Evolutionary conservation across 371 early-diverging fungal species (phyloP).

Genomic region (Mortierella sp.): DNA sequence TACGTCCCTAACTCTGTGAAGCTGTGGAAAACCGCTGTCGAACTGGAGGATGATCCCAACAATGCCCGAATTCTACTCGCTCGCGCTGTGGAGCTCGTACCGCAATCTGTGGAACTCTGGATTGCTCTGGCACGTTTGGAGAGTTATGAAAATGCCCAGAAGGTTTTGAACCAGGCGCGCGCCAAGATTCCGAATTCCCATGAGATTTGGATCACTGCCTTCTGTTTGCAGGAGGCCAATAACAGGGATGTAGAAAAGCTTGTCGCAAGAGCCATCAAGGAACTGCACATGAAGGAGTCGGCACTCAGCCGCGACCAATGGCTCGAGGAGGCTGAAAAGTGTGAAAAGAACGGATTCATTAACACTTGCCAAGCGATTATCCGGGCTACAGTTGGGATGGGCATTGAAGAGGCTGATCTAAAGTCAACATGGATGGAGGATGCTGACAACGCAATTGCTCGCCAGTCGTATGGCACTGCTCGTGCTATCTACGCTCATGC

Average conservation of each 20-base stretch:
- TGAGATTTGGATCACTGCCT: conserved; percentile 96
- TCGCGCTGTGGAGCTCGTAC: conserved; percentile 93
- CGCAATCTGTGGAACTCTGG: conserved; percentile 93
- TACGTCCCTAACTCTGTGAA: conserved; percentile 91
- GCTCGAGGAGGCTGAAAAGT: conserved; percentile 88
- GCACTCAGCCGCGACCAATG: conserved; percentile 89
- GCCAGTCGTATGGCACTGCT: conserved; percentile 80
- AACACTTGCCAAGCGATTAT: conserved; percentile 88
- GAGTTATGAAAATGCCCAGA: conserved; percentile 88
- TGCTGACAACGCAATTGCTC: conserved; percentile 79
- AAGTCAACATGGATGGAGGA: conserved; percentile 91
- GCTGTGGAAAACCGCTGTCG: conserved; percentile 93
- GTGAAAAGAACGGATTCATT: conserved; percentile 84
- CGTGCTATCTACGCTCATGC: conserved; percentile 92
- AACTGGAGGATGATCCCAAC: conserved; percentile 90
- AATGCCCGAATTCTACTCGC: conserved; percentile 92
- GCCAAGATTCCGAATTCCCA: conserved; percentile 86
- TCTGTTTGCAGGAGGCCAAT: conserved; percentile 90
- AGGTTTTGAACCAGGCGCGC: conserved; percentile 92
- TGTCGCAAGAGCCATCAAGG: conserved; percentile 76
- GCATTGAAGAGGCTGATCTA: conserved; percentile 84
- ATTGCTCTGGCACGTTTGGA: conserved; percentile 93
- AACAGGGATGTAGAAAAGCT: conserved; percentile 72
- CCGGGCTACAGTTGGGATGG: conserved; percentile 79
- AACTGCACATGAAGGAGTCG: conserved; percentile 74